Base-by-base conservation (phyloP, 2,329 filamentous ascomycete genomes). In the Microdochium nivale region DNA sequence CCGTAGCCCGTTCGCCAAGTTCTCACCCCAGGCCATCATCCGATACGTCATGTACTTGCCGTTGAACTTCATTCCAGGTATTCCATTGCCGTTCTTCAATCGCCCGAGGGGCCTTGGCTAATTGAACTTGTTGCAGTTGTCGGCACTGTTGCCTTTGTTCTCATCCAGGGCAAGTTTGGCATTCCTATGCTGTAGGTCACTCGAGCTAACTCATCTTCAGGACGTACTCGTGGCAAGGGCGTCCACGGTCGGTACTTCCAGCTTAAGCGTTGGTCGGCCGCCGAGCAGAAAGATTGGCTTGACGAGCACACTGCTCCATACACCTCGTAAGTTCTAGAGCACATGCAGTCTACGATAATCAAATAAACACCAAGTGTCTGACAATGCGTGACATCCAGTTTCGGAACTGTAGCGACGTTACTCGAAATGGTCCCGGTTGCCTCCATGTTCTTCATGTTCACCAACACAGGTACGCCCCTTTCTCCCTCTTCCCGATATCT, bases 391-490 rank as follows among this genome's bases (percentile, higher is more conserved):
- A 19, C 4, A 13, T 50, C 44, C 56, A 95, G 91, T 7, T 87
- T 96, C 52, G 83, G 82, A 21, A 76, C 79, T 1, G 81, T 88
- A 2, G 86, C 90, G 4, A 89, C 88, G 48, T 69, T 94, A 1
- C 76, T 96, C 3, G 90, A 96, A 65, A 86, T 96, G 75, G 71
- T 96, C 2, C 92, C 92, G 0, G 72, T 96, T 55, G 82, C 78
- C 7, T 91, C 88, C 5, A 86, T 96, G 50, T 77, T 92, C 54
- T 95, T 96, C 63, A 79, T 87, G 1, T 96, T 95, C 67, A 96
- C 90, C 16, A 96, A 96, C 67, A 87, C 88, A 1, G 80, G 81
- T 80, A 71, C 62, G 69, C 58, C 10, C 44, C n/a, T 14, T 30
- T 50, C 25, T 25, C 23, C 55, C 37, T 40, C 40, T 58, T 43